Evolutionary conservation across 2,329 filamentous ascomycete species (phyloP), one percentile per base, ranked within the genome.

Genomic region (Penicillium verrucosum): DNA sequence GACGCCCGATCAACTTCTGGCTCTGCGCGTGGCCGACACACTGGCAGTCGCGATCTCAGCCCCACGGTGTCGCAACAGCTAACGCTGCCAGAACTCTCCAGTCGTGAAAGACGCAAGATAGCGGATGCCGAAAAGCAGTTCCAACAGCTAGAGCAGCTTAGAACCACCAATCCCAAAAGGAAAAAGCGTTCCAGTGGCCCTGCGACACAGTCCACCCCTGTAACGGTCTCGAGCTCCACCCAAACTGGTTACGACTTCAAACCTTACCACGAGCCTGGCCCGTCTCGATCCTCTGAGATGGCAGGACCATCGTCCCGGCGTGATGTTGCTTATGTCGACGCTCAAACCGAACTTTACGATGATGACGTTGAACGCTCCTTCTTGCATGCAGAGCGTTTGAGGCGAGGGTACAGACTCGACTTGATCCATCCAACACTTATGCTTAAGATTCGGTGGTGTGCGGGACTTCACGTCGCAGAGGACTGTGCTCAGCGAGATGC

Each of bases 101-200:
- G 82, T 59, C 79, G 85, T 5, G 85, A 87, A 63, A 80, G 80
- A 65, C 81, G 84, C 57, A 87, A 87, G 70, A 78, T 87, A 45
- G 82, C 83, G 52, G 83, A 84, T 54, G 81, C 83, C 41, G 84
- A 87, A 64, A 82, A 82, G 61, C 80, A 86, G 57, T 86, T 86
- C 60, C 80, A 84, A 60, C 80, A 84, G 63, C 75, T 85, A 60
- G 84, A 86, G 63, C 81, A 83, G 62, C 14, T n/a, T n/a, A 78
- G 80, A 56, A 60, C 66, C 16, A 59, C 46, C 16, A 60, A 66
- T 32, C 80, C 79, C 53, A 80, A 77, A 61, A 82, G 81, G 70
- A 83, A 81, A 68, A 83, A 86, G 66, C 77, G 81, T 51, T 79
- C 78, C 55, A 85, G 81, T 65, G 82, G 78, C 42, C 80, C 80